A percentile compares a stretch with the other conserved stretches of the same genome.
phyloP scores from a whole-genome alignment of 2,329 filamentous ascomycete genomes.

The Fusarium chuoi region DNA sequence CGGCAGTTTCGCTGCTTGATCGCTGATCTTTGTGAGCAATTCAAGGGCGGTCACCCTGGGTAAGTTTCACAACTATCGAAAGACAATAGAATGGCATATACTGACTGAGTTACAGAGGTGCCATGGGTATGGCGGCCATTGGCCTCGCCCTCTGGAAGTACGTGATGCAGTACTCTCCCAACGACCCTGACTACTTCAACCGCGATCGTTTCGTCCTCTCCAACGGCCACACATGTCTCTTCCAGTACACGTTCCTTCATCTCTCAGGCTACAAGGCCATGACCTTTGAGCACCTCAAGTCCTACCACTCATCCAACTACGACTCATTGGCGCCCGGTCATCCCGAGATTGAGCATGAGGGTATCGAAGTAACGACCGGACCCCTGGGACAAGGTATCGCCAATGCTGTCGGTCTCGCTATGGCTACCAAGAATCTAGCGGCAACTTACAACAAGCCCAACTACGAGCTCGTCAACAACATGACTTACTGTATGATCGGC shows the following conservation, averaged over 20 bases:
- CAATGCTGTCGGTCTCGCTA: conserved; percentile 68
- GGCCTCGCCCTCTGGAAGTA: conserved; percentile 71
- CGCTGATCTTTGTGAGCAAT: conserved; percentile 76
- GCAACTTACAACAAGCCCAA: conserved; percentile 63
- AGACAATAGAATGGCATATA: not conserved
- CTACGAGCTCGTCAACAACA: conserved; percentile 60
- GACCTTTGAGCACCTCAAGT: conserved; percentile 67
- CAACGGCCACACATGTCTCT: conserved; percentile 67
- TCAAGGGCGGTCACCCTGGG: conserved; percentile 76
- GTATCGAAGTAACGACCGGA: conserved; percentile 68
- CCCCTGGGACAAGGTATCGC: conserved; percentile 69
- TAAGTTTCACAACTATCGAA: conserved; percentile 46
- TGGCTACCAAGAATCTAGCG: conserved; percentile 65
- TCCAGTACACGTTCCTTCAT: conserved; percentile 64
- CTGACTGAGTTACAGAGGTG: conserved; percentile 44
- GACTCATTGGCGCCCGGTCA: conserved; percentile 65
- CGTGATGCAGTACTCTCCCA: conserved; percentile 68
- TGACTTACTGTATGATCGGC: conserved; percentile 67
- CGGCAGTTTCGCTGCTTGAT: conserved; percentile 71
- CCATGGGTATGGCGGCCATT: conserved; percentile 71
- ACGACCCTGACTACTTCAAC: conserved; percentile 67
- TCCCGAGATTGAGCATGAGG: conserved; percentile 67
- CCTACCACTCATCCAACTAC: conserved; percentile 57
- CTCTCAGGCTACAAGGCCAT: conserved; percentile 63
- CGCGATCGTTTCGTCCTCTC: conserved; percentile 71